Evolutionary conservation across 2,329 filamentous ascomycete species (phyloP).

Genomic region (Lojkania enalia): DNA sequence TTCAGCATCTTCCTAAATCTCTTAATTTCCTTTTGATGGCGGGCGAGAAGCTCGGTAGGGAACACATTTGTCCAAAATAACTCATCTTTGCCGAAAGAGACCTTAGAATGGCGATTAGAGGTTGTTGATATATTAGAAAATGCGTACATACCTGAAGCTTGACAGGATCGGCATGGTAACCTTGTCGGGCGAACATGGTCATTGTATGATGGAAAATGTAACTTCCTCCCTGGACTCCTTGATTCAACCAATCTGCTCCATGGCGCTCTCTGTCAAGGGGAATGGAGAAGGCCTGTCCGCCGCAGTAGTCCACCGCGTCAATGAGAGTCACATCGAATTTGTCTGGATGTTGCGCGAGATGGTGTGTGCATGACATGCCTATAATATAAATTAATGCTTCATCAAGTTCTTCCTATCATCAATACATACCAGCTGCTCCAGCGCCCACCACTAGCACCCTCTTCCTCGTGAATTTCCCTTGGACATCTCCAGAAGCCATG

Average conservation of each 20-base stretch:
- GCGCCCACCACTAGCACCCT: slow-evolving; percentile 46
- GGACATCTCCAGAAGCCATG: slow-evolving; percentile 33
- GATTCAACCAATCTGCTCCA: slow-evolving; percentile 63
- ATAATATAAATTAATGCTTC: neutral
- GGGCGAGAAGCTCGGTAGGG: slow-evolving; percentile 60
- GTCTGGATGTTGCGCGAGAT: slow-evolving; percentile 66
- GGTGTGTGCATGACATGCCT: slow-evolving; percentile 67
- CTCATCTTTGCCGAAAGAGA: slow-evolving; percentile 66
- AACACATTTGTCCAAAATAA: slow-evolving; percentile 70
- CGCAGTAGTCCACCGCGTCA: slow-evolving; percentile 58
- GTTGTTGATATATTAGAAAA: neutral
- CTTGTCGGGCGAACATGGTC: slow-evolving; percentile 64
- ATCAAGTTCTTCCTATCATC: neutral
- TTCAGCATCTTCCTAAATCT: slow-evolving; percentile 59
- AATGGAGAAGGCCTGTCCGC: slow-evolving; percentile 64
- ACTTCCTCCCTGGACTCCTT: slow-evolving; percentile 66
- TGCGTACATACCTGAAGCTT: slow-evolving; percentile 54
- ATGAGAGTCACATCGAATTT: slow-evolving; percentile 66
- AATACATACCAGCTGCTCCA: slow-evolving; percentile 44
- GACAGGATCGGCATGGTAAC: slow-evolving; percentile 60
- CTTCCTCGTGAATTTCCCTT: slow-evolving; percentile 34
- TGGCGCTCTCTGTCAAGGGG: slow-evolving; percentile 59
- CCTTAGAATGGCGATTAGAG: slow-evolving; percentile 26
- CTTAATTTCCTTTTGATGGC: slow-evolving; percentile 59
- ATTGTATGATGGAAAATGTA: slow-evolving; percentile 71